A percentile compares a stretch with the other conserved stretches of the same genome.
phyloP scores from a whole-genome alignment of 1,284 basidiomycete genomes.

The Porodaedalea pini region DNA sequence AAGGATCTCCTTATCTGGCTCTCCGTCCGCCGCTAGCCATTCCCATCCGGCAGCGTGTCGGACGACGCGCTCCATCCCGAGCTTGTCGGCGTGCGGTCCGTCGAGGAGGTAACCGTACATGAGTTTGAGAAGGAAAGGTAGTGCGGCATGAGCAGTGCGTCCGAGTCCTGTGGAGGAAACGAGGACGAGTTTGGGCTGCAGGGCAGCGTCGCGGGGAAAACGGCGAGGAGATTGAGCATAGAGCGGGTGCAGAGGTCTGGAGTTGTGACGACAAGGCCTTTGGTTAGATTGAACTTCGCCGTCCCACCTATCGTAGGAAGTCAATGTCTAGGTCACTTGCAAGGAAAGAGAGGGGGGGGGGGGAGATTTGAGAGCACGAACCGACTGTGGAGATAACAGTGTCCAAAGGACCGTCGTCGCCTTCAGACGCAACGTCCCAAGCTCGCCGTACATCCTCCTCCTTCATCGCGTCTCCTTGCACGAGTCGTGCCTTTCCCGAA shows the following conservation, averaged over 20 bases:
- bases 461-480: slow-evolving; percentile 51
- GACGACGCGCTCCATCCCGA: slow-evolving; percentile 48
- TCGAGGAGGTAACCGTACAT: slow-evolving; percentile 43
- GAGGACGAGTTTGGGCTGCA: slow-evolving; percentile 46
- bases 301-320: slow-evolving; percentile 34
- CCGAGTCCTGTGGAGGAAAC: slow-evolving; percentile 54
- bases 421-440: slow-evolving; percentile 40
- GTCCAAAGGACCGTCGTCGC: slow-evolving; percentile 34
- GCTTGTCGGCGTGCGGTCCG: slow-evolving; percentile 52
- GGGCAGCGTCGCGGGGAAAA: slow-evolving; percentile 33
- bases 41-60: slow-evolving; percentile 44
- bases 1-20: slow-evolving; percentile 26
- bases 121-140: slow-evolving; percentile 48
- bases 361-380: slow-evolving; percentile 28
- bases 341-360: background rate
- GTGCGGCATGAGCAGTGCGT: slow-evolving; percentile 36
- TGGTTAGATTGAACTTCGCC: slow-evolving; percentile 38
- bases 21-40: slow-evolving; percentile 30
- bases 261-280: slow-evolving; percentile 44
- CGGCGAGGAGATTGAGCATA: slow-evolving; percentile 46
- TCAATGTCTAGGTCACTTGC: background rate
- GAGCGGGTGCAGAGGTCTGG: slow-evolving; percentile 48
- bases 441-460: slow-evolving; percentile 41
- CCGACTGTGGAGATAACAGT: slow-evolving; percentile 50
- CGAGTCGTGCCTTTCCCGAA: slow-evolving; percentile 41